Conservation (phyloP, 1,139 yeast genomes). For the Suhomyces bribrorum region DNA sequence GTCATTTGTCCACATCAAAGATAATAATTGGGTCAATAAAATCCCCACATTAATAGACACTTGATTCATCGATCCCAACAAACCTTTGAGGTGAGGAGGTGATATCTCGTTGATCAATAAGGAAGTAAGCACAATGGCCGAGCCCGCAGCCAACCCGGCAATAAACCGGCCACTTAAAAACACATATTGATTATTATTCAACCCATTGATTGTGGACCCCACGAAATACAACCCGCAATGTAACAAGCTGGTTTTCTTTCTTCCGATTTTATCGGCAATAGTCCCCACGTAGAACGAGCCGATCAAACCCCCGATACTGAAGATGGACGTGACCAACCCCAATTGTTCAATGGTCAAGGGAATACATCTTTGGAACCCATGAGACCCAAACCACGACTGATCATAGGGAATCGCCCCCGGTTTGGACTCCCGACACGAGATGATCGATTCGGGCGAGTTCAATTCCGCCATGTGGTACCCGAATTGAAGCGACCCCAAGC, state of each 20-base stretch:
- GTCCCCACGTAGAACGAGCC: slow-evolving; percentile 76
- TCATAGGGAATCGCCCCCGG: slow-evolving; percentile 37
- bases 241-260: slow-evolving; percentile 57
- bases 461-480: slow-evolving; percentile 55
- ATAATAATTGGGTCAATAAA: slow-evolving; percentile 70
- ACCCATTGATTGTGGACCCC: slow-evolving; percentile 70
- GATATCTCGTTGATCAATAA: slow-evolving; percentile 77
- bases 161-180: slow-evolving; percentile 72
- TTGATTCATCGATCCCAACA: slow-evolving; percentile 86
- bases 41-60: slow-evolving; percentile 84
- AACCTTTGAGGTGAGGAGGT: slow-evolving; percentile 67
- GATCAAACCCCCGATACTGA: slow-evolving; percentile 81
- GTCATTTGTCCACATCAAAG: slow-evolving; percentile 65
- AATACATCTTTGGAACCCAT: slow-evolving; percentile 50
- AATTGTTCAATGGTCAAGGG: slow-evolving; percentile 62
- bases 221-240: slow-evolving; percentile 57
- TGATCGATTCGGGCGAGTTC: slow-evolving; percentile 46
- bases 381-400: slow-evolving; percentile 40
- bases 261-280: slow-evolving; percentile 68
- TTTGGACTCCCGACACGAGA: slow-evolving; percentile 35
- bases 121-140: slow-evolving; percentile 82
- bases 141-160: slow-evolving; percentile 86
- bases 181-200: slow-evolving; percentile 43
- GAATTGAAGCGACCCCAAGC: slow-evolving; percentile 49
- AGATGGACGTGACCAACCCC: slow-evolving; percentile 82